Base-by-base conservation (phyloP, 495 filamentous ascomycete genomes). In the Neurospora africana region DNA sequence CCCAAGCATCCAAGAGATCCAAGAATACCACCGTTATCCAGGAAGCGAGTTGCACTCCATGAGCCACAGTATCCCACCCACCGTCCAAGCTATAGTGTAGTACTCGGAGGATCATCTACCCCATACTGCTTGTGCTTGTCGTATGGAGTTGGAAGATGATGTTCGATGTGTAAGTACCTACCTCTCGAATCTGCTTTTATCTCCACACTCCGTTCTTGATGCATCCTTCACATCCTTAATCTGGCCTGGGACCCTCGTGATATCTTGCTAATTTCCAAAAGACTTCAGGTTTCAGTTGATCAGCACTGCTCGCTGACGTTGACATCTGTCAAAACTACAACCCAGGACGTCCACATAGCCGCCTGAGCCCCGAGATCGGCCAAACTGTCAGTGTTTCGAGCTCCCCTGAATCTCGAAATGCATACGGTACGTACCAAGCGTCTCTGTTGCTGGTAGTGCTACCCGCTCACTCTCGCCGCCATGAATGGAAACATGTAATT, bases 301-400 rank as follows among this genome's bases (percentile, higher is more conserved):
- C 23, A 39, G 23, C 70, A 71, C 36, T 27, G 53, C 37, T 33
- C 70, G 40, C 70, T 67, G 58, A 68, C 53, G 35, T 35, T 37
- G 21, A 39, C 70, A 38, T 43, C 36, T 67, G 13, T 67, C 70
- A 23, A 41, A 65, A n/a, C 21, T n/a, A 9, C 44, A 39, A 68
- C 70, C 40, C 69, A n/a, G n/a, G 21, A 39, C 23, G 37, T 40
- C n/a, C 21, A n/a, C 27, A 53, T 33, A 33, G 69, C 39, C 43
- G 27, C n/a, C 69, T 70, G 39, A 70, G 40, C 21, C 38, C 33
- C 19, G 37, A 30, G n/a, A 41, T 70, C n/a, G 30, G 30, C 30
- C 27, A 67, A 71, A 7, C 70, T 71, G 58, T 71, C 70, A 71
- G 35, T 41, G 58, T 71, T 71, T 71, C 36, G 53, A 68, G 39